Conservation (phyloP, 169 alveolate species). For the Plasmodium billcollinsi region DNA sequence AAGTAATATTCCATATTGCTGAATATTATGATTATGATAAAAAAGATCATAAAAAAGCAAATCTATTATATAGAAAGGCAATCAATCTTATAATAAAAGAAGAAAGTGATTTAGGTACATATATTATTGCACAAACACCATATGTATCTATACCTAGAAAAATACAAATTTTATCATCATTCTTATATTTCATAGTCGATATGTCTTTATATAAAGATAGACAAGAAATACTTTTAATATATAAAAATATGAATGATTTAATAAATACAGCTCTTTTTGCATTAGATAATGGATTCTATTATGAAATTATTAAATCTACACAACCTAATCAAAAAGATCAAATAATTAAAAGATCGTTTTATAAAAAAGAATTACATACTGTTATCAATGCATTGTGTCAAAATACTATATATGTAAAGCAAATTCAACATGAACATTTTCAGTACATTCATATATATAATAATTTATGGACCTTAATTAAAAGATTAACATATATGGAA, state of each 20-base stretch:
- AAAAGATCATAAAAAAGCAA: slow-evolving; percentile 14
- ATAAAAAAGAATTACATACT: slow-evolving; percentile 13
- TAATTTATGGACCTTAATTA: slow-evolving; percentile 25
- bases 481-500: slow-evolving; percentile 20
- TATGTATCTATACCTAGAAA: slow-evolving; percentile 12
- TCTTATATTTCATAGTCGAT: slow-evolving; percentile 29
- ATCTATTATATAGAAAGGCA: slow-evolving; percentile 22
- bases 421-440: neutral
- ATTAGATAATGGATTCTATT: slow-evolving; percentile 51
- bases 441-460: slow-evolving; percentile 21
- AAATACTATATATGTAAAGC: slow-evolving; percentile 24
- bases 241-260: slow-evolving; percentile 14
- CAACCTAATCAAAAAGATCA: neutral
- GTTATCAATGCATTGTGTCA: slow-evolving; percentile 21
- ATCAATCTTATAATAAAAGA: slow-evolving; percentile 14
- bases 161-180: slow-evolving; percentile 31
- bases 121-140: slow-evolving; percentile 1
- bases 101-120: neutral
- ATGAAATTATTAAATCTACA: slow-evolving; percentile 3
- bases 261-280: slow-evolving; percentile 26
- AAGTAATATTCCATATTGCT: slow-evolving; percentile 26
- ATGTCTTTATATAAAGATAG: neutral
- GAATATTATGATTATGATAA: slow-evolving; percentile 55
- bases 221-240: slow-evolving; percentile 17
- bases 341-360: slow-evolving; percentile 21